These are phyloP conservation scores for Ganoderma boninense DNA, from an alignment of 1,284 basidiomycete genomes.

Conservation along the genomic window DNA sequence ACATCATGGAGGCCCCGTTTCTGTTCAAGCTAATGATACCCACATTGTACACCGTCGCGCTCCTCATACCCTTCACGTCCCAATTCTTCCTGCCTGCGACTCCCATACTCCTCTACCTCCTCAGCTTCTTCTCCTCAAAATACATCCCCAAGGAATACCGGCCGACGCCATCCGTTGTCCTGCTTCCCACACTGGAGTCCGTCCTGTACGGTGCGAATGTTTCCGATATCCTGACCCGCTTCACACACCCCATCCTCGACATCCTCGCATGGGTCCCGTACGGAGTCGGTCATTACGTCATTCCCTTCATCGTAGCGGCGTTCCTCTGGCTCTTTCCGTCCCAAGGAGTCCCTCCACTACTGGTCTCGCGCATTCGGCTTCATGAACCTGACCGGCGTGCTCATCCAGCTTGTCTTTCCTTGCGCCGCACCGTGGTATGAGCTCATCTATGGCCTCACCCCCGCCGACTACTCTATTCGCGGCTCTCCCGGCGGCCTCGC, in stretches of 20 bases:
- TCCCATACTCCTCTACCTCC: slow-evolving; percentile 87
- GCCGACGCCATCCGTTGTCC: slow-evolving; percentile 89
- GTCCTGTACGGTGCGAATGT: slow-evolving; percentile 98
- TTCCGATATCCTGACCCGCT: slow-evolving; percentile 93
- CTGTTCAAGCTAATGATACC: slow-evolving; percentile 86
- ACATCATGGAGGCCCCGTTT: slow-evolving; percentile 81
- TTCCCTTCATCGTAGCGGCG: slow-evolving; percentile 84
- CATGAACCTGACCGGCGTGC: slow-evolving; percentile 91
- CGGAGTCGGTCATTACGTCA: slow-evolving; percentile 89
- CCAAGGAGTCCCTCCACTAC: slow-evolving; percentile 82
- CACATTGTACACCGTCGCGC: slow-evolving; percentile 69
- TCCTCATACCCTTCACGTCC: slow-evolving; percentile 88
- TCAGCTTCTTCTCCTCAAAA: slow-evolving; percentile 87
- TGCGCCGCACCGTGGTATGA: slow-evolving; percentile 99
- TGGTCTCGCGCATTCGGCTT: slow-evolving; percentile 94
- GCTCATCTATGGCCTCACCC: slow-evolving; percentile 94
- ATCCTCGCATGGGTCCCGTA: slow-evolving; percentile 97
- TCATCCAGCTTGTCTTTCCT: slow-evolving; percentile 90
- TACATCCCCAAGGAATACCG: slow-evolving; percentile 83
- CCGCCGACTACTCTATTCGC: slow-evolving; percentile 91
- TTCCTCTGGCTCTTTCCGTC: slow-evolving; percentile 84
- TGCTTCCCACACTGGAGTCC: slow-evolving; percentile 94
- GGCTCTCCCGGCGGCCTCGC: slow-evolving; percentile 94
- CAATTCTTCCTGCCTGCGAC: slow-evolving; percentile 94
- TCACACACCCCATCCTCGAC: slow-evolving; percentile 92